Conservation (phyloP, 1,139 yeast genomes). For the Neolecta irregularis region DNA sequence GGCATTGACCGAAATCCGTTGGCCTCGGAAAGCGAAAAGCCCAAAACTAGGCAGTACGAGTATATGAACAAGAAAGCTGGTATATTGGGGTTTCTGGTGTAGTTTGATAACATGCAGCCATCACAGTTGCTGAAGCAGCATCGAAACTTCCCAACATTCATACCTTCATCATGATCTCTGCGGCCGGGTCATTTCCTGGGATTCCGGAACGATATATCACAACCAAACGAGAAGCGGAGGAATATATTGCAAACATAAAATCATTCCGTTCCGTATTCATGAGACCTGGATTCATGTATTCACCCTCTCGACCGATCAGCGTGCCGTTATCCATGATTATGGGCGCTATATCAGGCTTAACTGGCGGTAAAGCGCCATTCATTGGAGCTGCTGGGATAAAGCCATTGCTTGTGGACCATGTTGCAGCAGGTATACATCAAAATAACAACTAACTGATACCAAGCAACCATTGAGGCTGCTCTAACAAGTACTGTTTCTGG, state of each 20-base stretch:
- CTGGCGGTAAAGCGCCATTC: conserved; percentile 4
- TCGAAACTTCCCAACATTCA: conserved; percentile 1
- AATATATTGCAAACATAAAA: conserved; percentile 3
- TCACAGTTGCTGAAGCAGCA: conserved; percentile 4
- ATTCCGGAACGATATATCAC: conserved; percentile 11
- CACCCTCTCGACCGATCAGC: conserved; percentile 6
- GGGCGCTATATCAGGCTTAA: conserved; percentile 5
- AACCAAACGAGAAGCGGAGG: conserved; percentile 13
- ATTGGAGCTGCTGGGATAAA: conserved; percentile 12
- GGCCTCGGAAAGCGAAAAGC: conserved; percentile 2
- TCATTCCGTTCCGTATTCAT: conserved; percentile 10
- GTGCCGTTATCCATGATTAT: background rate
- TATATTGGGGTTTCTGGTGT: conserved; percentile 3
- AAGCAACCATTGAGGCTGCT: too few species aligned
- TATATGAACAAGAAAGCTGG: conserved; percentile 4
- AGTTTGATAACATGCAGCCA: conserved; percentile 4
- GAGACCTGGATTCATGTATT: conserved; percentile 11
- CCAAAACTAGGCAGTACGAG: conserved; percentile 2
- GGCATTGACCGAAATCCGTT: conserved; percentile 1
- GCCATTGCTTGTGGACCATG: conserved; percentile 11
- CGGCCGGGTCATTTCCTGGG: conserved; percentile 13
- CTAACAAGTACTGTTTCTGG: too few species aligned
- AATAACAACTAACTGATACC: too few species aligned
- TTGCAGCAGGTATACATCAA: conserved; percentile 10
- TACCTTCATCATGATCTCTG: conserved; percentile 13